Conservation (phyloP, 2,329 filamentous ascomycete genomes). For the Fusarium papillatum region DNA sequence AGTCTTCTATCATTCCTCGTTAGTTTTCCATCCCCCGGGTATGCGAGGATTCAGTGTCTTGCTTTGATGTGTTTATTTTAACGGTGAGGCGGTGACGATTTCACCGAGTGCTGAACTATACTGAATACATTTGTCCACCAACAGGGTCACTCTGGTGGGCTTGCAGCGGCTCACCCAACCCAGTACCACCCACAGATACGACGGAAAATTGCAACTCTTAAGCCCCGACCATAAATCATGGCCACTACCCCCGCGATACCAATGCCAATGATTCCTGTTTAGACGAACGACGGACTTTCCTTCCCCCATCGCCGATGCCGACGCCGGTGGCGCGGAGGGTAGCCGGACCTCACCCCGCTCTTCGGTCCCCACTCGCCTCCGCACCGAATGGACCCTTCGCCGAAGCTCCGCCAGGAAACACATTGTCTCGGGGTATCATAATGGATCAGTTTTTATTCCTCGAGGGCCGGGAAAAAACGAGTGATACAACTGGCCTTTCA, state of each 20-base stretch:
- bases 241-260: not conserved
- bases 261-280: not conserved
- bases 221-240: not conserved
- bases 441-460: not conserved
- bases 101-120: not conserved
- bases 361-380: not conserved
- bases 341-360: not conserved
- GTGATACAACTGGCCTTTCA: not conserved
- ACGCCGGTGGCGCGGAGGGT: not conserved
- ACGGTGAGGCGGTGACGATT: not conserved
- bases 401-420: not conserved
- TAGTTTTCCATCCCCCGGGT: rapidly evolving
- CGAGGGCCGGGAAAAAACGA: not conserved
- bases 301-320: not conserved
- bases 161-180: not conserved
- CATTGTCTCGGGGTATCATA: not conserved
- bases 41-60: not conserved
- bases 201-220: not conserved
- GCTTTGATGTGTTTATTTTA: not conserved
- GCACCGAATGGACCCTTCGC: not conserved
- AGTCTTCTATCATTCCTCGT: not conserved
- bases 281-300: not conserved
- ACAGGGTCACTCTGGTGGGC: not conserved
- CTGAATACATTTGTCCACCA: not conserved
- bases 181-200: not conserved